Evolutionary conservation across 2,329 filamentous ascomycete genomes (phyloP).

Genomic region (Cladorrhinum sp.): DNA sequence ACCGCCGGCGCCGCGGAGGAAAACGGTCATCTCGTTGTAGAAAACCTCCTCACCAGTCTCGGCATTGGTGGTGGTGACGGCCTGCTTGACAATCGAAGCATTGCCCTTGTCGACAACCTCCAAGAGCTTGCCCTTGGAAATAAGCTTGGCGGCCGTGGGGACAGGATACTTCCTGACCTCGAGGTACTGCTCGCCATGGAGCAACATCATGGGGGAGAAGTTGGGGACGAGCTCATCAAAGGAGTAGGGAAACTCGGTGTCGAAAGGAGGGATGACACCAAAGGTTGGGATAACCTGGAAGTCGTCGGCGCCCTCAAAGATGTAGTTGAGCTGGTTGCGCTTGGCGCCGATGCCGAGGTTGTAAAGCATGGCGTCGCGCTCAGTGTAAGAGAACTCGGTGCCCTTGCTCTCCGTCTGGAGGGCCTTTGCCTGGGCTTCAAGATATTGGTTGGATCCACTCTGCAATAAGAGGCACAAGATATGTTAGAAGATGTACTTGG

Average conservation of each 20-base stretch:
- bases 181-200: conserved; percentile 98
- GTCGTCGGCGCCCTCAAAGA: conserved; percentile 86
- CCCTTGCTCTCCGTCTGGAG: conserved; percentile 67
- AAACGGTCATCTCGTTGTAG: conserved; percentile 94
- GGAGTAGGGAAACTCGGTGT: conserved; percentile 74
- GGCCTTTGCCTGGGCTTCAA: conserved; percentile 72
- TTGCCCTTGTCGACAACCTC: conserved; percentile 96
- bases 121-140: conserved; percentile 75
- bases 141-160: conserved; percentile 74
- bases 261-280: conserved; percentile 92
- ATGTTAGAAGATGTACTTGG: conserved; percentile 19
- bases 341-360: conserved; percentile 93
- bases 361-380: conserved; percentile 90
- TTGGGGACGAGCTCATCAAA: conserved; percentile 85
- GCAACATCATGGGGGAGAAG: conserved; percentile 97
- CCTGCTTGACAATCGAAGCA: conserved; percentile 77
- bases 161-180: conserved; percentile 91
- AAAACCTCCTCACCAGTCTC: conserved; percentile 86
- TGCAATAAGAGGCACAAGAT: conserved; percentile 21
- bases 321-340: conserved; percentile 78
- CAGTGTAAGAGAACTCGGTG: conserved; percentile 77
- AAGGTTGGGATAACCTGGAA: conserved; percentile 96
- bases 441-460: conserved; percentile 52
- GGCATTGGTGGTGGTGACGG: conserved; percentile 79
- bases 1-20: conserved; percentile 85